A percentile compares a stretch with the other conserved stretches of the same genome.
Evolutionary conservation across 2,329 filamentous ascomycete species (phyloP).

Genomic region (Xylariaceae sp.): DNA sequence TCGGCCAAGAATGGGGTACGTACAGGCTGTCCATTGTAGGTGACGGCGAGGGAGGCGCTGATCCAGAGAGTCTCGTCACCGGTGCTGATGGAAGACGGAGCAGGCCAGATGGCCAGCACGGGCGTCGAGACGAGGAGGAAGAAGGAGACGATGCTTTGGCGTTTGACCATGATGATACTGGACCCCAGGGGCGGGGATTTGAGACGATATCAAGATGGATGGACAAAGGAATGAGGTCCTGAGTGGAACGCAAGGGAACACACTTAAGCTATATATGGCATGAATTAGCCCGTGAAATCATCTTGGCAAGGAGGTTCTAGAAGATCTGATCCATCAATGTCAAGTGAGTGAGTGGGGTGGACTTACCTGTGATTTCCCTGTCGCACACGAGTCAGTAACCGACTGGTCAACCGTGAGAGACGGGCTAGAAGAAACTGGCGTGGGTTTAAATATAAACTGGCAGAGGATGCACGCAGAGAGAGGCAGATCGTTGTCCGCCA

Average conservation of each 20-base stretch:
- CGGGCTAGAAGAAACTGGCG: background rate
- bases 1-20: constrained; percentile 25
- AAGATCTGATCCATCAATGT: background rate
- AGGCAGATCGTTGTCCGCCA: background rate
- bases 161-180: constrained; percentile 19
- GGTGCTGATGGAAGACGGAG: constrained; percentile 46
- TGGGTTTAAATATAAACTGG: background rate
- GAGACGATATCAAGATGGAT: constrained; percentile 14
- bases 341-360: background rate
- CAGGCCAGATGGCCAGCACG: constrained; percentile 54
- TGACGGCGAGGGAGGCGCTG: constrained; percentile 45
- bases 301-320: too few species aligned
- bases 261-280: too few species aligned
- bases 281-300: too few species aligned
- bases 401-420: background rate
- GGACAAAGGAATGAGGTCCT: constrained; percentile 11
- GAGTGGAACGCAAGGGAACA: background rate
- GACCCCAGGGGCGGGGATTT: constrained; percentile 8
- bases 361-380: background rate
- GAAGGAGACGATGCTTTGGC: constrained; percentile 31
- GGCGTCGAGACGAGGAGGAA: constrained; percentile 38
- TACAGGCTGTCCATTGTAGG: constrained; percentile 56
- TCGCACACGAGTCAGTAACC: background rate
- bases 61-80: constrained; percentile 52
- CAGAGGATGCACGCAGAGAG: background rate